Base-by-base conservation (phyloP, 805 yeast genomes). In the Lachancea quebecensis region DNA sequence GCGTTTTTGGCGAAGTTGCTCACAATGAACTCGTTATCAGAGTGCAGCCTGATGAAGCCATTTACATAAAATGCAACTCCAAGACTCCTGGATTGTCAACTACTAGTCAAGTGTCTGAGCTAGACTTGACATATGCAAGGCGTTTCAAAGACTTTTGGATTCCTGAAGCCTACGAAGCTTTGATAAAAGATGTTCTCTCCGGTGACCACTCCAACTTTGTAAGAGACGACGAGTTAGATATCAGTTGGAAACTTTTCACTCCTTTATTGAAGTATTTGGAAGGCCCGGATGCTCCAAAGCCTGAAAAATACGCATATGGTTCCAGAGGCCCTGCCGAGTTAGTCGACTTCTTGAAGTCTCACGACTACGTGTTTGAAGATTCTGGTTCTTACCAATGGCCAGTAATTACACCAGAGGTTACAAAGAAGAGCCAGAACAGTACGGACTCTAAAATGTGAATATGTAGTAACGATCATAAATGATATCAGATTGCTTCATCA, bases 131-230 rank as follows among this genome's bases (percentile, higher is more conserved):
- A 31, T 93, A 93, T 66, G 70, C 82, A 45, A 72, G 74, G 41
- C 80, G 97, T 62, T 93, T 84, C 71, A 72, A 85, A 52, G 84
- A 87, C 62, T 84, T 87, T 70, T 85, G 93, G 82, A 90, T 93
- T 59, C 98, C 99, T 38, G 96, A 91, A 73, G 98, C 98, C 35
- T 93, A 93, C 67, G 99, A 93, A 72, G 85, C 96, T 1, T 78
- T 93, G 57, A 87, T 93, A 58, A 80, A 95, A 67, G 98, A 93
- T 67, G 85, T 91, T 51, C 68, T 84, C 62, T 76, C 79, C 55
- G 98, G 95, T 46, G 95, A 90, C 68, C 99, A 93, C 70, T 85
- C 98, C 42, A 91, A 91, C 72, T 93, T 93, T 64, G 98, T 93
- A 30, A 83, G 99, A 71, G 97, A 91, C 64, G 99, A 93, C 65